Base-by-base conservation (phyloP, 2,329 filamentous ascomycete genomes). In the Diplocarpon rosae region DNA sequence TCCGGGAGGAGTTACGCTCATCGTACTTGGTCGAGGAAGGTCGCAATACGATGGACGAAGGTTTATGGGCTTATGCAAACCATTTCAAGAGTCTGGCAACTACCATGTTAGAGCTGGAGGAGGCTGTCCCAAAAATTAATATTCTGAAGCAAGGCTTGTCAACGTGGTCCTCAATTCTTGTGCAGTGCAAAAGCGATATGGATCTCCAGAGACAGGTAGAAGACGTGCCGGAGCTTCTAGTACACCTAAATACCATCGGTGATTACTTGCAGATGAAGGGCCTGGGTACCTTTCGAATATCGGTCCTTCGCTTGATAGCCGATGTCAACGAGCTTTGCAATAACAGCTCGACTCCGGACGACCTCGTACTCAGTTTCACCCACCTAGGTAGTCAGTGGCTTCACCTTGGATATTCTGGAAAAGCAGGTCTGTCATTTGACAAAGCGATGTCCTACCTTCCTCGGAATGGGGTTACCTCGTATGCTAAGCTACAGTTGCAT, bases 251-350 rank as follows among this genome's bases (percentile, higher is more conserved):
- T 43, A 66, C 69, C 1, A 61, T 76, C 33, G 65, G 71, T 7
- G 73, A 78, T 45, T 81, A 71, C 52, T 65, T 79, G 4, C 70
- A 72, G 39, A 70, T 77, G 33, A 70, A 74, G 45, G 77, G 76
- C 1, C 64, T 73, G 28, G 71, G 71, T 52, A 68, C 67, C 39
- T 56, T 68, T 20, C 66, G 69, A 35, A 56, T 77, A 37, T 64
- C 65, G 8, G 62, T 69, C n/a, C 61, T 78, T 6, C 66, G 69
- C 40, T 52, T 77, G 20, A 60, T 75, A 11, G 57, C 68, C 5
- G 68, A 65, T 20, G 58, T 71, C 1, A 59, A 69, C 10, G 70
- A 75, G 52, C 55, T 76, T 27, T 64, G 66, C 37, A 59, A 63
- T 15, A 51, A 54, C 3, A 48, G 52, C 49, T 47, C 69, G 65